phyloP scores from a whole-genome alignment of 78 protist species.

The Dictyostelium brefeldianum region DNA sequence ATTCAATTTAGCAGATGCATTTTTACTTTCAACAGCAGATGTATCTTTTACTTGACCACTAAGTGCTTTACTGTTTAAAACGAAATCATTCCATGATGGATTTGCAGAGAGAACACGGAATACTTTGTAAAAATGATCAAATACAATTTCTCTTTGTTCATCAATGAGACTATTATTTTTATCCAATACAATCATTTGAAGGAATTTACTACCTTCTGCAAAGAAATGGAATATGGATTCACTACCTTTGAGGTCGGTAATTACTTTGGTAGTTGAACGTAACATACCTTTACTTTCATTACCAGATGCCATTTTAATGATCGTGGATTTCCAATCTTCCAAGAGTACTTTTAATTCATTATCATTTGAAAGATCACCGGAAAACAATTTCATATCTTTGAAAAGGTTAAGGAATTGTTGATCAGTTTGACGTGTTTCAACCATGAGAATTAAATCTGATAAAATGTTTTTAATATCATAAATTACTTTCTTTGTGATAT shows the following conservation, averaged over 20 bases:
- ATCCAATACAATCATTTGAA: slow-evolving; percentile 58
- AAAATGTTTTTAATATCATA: slow-evolving; percentile 51
- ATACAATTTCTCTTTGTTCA: slow-evolving; percentile 67
- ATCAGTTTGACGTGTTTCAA: slow-evolving; percentile 64
- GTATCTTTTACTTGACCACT: slow-evolving; percentile 13
- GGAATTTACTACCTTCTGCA: slow-evolving; percentile 55
- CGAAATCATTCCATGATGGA: slow-evolving; percentile 63
- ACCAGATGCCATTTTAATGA: slow-evolving; percentile 35
- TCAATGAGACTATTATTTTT: background rate
- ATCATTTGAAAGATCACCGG: slow-evolving; percentile 38
- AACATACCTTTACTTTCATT: slow-evolving; percentile 9
- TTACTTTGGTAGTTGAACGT: background rate
- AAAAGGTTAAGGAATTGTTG: slow-evolving; percentile 17
- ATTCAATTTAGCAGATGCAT: slow-evolving; percentile 1
- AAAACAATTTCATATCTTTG: slow-evolving; percentile 32
- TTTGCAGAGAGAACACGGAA: slow-evolving; percentile 10
- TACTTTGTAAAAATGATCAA: slow-evolving; percentile 51
- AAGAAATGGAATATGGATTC: slow-evolving; percentile 37
- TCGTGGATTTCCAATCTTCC: slow-evolving; percentile 49
- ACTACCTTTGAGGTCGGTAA: slow-evolving; percentile 13
- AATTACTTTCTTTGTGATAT: slow-evolving; percentile 54
- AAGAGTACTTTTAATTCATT: slow-evolving; percentile 45
- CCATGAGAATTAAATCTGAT: slow-evolving; percentile 42
- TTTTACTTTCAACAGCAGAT: background rate
- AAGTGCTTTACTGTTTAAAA: slow-evolving; percentile 1